phyloP scores from a whole-genome alignment of 192 early-diverging fungal species.

The Oehlia diaphana region DNA sequence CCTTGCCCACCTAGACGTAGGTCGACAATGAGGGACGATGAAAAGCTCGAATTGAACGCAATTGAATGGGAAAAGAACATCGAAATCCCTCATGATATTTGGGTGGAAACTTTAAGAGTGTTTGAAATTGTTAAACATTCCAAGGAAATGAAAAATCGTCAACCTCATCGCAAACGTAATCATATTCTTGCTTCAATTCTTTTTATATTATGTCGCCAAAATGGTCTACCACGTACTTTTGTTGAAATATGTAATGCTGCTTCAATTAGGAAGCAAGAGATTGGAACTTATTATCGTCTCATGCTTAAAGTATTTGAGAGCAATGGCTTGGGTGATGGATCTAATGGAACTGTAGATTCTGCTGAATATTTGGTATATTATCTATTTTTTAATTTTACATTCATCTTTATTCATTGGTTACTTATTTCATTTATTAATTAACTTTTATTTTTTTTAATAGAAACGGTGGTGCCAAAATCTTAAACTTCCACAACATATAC shows the following conservation, averaged over 20 bases:
- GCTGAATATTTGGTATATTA: constrained; percentile 48
- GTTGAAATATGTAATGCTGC: constrained; percentile 62
- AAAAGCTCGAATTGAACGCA: constrained; percentile 21
- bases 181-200: constrained; percentile 63
- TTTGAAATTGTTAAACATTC: constrained; percentile 59
- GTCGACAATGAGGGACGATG: constrained; percentile 27
- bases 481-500: constrained; percentile 51
- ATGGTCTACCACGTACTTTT: constrained; percentile 61
- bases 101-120: constrained; percentile 45
- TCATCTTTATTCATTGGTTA: not conserved
- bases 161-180: constrained; percentile 61
- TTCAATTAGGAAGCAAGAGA: constrained; percentile 60
- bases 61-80: constrained; percentile 34
- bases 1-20: constrained; percentile 21
- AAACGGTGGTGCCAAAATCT: constrained; percentile 61
- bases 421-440: constrained; percentile 10
- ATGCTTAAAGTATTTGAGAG: constrained; percentile 60
- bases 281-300: constrained; percentile 62
- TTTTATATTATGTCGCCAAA: constrained; percentile 59
- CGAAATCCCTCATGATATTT: constrained; percentile 24
- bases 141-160: constrained; percentile 65
- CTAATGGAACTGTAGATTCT: constrained; percentile 36
- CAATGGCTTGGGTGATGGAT: constrained; percentile 25
- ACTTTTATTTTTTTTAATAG: constrained; percentile 26
- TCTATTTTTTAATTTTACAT: not conserved